Percentiles rank a stretch among this genome's conserved stretches.
These are phyloP conservation scores for Leishmania mexicana DNA, from an alignment of 208 protist genomes.

Conservation along the genomic window DNA sequence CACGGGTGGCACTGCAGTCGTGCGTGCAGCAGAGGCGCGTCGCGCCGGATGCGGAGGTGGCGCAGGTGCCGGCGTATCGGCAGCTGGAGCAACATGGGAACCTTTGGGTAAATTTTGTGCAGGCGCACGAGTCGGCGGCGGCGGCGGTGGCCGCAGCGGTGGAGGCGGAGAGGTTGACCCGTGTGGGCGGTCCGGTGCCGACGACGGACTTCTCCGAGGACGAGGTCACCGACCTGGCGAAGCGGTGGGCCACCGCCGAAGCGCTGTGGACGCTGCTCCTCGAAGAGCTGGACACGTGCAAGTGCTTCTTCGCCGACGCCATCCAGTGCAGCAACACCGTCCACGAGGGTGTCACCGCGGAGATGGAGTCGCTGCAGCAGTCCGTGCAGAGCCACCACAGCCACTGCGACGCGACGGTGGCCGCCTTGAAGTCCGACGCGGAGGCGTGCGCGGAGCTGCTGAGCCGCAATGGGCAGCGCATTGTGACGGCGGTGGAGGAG, in stretches of 20 bases:
- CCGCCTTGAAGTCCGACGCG: constrained; percentile 42
- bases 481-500: constrained; percentile 27
- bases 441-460: constrained; percentile 41
- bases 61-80: constrained; percentile 19
- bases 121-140: constrained; percentile 4
- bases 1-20: constrained; percentile 40
- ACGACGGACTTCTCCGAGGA: not conserved
- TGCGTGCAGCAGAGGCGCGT: constrained; percentile 27
- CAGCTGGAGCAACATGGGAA: constrained; percentile 19
- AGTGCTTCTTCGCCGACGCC: constrained; percentile 32
- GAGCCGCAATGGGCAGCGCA: constrained; percentile 26
- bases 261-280: constrained; percentile 67
- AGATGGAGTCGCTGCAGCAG: constrained; percentile 15
- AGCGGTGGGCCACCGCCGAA: constrained; percentile 36
- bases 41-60: constrained; percentile 29
- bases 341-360: constrained; percentile 1
- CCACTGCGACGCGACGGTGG: constrained; percentile 25
- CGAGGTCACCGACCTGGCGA: constrained; percentile 3
- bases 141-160: not conserved
- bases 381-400: constrained; percentile 34
- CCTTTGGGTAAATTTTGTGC: constrained; percentile 18
- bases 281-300: constrained; percentile 49
- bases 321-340: constrained; percentile 8
- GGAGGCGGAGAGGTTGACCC: not conserved
- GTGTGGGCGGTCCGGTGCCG: not conserved